Conservation (phyloP, 2,329 filamentous ascomycete genomes). For the Fusarium chuoi region DNA sequence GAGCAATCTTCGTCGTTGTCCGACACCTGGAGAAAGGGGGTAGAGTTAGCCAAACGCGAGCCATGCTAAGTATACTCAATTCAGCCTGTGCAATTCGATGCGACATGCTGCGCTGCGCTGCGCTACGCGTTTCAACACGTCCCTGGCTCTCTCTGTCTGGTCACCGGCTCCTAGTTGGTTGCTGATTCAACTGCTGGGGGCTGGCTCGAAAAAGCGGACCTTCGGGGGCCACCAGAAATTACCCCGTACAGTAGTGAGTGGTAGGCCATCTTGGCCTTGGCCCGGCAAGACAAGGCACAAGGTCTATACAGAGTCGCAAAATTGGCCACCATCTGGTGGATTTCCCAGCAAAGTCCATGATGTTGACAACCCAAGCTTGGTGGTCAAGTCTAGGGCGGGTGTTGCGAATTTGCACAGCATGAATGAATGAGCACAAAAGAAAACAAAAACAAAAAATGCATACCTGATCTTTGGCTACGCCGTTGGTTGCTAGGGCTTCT, state of each 20-base stretch:
- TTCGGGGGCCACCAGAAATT: constrained; percentile 42
- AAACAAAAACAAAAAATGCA: constrained; percentile 8
- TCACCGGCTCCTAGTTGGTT: constrained; percentile 11
- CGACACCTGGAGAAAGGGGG: constrained; percentile 44
- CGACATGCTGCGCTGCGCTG: constrained; percentile 26
- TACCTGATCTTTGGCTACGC: constrained; percentile 65
- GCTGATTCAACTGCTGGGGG: constrained; percentile 31
- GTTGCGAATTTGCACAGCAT: background rate
- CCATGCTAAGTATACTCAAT: background rate
- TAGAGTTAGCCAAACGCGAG: constrained; percentile 47
- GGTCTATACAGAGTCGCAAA: constrained; percentile 16
- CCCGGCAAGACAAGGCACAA: constrained; percentile 13
- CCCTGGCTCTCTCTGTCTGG: background rate
- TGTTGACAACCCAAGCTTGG: background rate
- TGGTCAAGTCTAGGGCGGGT: background rate
- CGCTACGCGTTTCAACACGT: constrained; percentile 31
- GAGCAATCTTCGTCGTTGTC: constrained; percentile 94
- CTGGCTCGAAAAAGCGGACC: constrained; percentile 44
- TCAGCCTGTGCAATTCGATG: background rate
- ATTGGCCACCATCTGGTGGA: constrained; percentile 30
- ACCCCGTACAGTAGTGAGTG: constrained; percentile 28
- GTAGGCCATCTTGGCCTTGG: constrained; percentile 1
- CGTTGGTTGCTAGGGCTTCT: constrained; percentile 71
- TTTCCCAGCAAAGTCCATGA: constrained; percentile 7
- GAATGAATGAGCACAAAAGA: background rate